Conservation (phyloP, 1,284 basidiomycete species). For the Somion occarium region DNA sequence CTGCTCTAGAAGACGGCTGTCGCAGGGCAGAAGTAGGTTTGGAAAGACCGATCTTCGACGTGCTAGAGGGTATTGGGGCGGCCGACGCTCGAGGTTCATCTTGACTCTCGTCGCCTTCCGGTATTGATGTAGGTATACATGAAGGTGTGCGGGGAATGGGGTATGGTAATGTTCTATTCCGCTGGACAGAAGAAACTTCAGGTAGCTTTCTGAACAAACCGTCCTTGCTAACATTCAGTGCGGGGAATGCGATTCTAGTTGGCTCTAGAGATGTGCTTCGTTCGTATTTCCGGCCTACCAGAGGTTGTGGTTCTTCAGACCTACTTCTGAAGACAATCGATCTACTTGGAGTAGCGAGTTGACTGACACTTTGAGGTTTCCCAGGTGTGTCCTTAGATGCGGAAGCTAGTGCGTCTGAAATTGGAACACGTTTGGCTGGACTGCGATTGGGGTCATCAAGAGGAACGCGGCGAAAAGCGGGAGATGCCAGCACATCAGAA, state of each 20-base stretch:
- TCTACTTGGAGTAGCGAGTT: slow-evolving; percentile 11
- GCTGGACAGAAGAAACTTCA: background rate
- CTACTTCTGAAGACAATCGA: slow-evolving; percentile 15
- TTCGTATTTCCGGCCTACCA: slow-evolving; percentile 18
- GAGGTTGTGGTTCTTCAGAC: slow-evolving; percentile 32
- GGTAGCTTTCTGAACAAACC: background rate
- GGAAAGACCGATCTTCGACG: slow-evolving; percentile 13
- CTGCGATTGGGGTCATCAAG: slow-evolving; percentile 38
- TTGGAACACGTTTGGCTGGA: slow-evolving; percentile 53
- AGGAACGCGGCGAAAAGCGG: slow-evolving; percentile 31
- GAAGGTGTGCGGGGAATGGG: slow-evolving; percentile 10
- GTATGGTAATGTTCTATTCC: slow-evolving; percentile 2
- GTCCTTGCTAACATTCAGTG: background rate
- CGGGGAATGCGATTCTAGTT: background rate
- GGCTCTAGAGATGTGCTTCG: slow-evolving; percentile 24
- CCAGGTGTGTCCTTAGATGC: background rate
- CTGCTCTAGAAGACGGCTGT: slow-evolving; percentile 42
- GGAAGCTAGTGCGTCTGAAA: slow-evolving; percentile 26
- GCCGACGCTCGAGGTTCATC: background rate
- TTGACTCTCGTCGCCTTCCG: slow-evolving; percentile 23
- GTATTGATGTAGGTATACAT: slow-evolving; percentile 17
- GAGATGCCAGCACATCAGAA: slow-evolving; percentile 15
- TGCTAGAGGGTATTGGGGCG: background rate
- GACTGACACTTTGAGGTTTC: background rate
- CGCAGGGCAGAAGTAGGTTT: slow-evolving; percentile 41